Conservation (phyloP, 805 yeast species). For the Candida germanica region DNA sequence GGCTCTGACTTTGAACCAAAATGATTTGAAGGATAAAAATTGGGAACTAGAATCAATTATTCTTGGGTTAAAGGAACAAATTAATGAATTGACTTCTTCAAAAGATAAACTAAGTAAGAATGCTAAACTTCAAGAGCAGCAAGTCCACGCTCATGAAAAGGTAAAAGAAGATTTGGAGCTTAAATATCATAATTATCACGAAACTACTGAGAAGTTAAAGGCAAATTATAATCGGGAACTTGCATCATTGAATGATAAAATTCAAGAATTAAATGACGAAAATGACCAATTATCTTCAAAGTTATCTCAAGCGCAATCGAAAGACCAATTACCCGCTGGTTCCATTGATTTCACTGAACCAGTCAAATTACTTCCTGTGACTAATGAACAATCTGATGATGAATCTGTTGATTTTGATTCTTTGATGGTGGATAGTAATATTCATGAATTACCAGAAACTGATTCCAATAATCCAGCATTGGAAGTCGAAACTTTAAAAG, state of each 20-base stretch:
- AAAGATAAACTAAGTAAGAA: slow-evolving; percentile 34
- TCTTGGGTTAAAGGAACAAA: slow-evolving; percentile 42
- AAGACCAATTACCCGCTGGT: neutral
- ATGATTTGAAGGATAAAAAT: slow-evolving; percentile 53
- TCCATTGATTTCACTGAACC: neutral
- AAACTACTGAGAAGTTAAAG: slow-evolving; percentile 36
- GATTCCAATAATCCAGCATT: slow-evolving; percentile 45
- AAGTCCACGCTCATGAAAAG: slow-evolving; percentile 31
- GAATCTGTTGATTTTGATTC: slow-evolving; percentile 35
- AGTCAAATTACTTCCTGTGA: neutral
- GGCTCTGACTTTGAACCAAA: slow-evolving; percentile 41
- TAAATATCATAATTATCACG: slow-evolving; percentile 38
- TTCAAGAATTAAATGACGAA: slow-evolving; percentile 64
- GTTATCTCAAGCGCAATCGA: slow-evolving; percentile 7
- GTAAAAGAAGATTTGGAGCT: slow-evolving; percentile 48
- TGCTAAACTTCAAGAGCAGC: slow-evolving; percentile 31
- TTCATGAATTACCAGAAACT: slow-evolving; percentile 20
- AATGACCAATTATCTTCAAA: slow-evolving; percentile 55
- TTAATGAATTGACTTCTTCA: slow-evolving; percentile 37
- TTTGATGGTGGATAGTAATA: slow-evolving; percentile 26
- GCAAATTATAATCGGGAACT: slow-evolving; percentile 39
- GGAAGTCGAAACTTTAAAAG: slow-evolving; percentile 63
- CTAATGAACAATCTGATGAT: slow-evolving; percentile 18
- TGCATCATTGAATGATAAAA: slow-evolving; percentile 46
- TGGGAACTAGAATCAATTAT: slow-evolving; percentile 63